Percentiles rank a stretch among this genome's conserved stretches.
Conservation (phyloP, 1,284 basidiomycete species). For the Tilletiopsis washingtonensis region DNA sequence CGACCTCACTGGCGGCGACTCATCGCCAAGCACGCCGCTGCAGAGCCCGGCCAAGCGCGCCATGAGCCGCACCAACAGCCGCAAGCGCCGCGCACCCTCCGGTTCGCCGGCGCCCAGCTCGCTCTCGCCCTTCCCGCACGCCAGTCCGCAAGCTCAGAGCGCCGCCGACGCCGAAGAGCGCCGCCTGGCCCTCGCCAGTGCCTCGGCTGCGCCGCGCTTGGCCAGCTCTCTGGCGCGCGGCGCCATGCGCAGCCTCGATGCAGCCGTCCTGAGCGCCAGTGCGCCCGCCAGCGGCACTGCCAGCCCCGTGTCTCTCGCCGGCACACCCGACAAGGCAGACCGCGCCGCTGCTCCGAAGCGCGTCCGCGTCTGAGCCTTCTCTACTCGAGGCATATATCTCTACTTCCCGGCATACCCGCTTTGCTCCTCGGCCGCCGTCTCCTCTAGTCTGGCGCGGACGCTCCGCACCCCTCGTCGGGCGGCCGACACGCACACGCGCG, state of each 20-base stretch:
- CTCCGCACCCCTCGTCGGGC: background rate
- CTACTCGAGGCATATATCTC: no score
- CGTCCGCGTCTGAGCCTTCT: no score
- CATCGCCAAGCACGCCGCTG: conserved; percentile 7
- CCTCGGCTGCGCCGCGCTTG: background rate
- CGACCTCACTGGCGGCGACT: background rate
- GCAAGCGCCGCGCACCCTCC: conserved; percentile 16
- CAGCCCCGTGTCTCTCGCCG: no score
- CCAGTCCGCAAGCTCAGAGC: conserved; percentile 8
- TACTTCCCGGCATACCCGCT: no score
- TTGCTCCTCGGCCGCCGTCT: no score
- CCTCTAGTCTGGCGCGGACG: no score
- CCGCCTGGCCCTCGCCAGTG: background rate
- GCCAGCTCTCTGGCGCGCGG: background rate
- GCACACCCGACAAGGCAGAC: no score
- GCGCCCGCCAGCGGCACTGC: conserved; percentile 13
- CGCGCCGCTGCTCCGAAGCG: no score
- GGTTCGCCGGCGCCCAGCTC: conserved; percentile 40
- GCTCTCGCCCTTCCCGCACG: conserved; percentile 43
- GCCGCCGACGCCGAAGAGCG: conserved; percentile 8
- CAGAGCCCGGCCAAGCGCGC: conserved; percentile 28
- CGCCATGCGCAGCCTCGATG: conserved; percentile 15
- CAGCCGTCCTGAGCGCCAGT: conserved; percentile 28
- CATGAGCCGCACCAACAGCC: conserved; percentile 19
- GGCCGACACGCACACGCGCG: no score